Evolutionary conservation across 192 early-diverging fungal genomes (phyloP).

Genomic region (Backusella psychrophila): DNA sequence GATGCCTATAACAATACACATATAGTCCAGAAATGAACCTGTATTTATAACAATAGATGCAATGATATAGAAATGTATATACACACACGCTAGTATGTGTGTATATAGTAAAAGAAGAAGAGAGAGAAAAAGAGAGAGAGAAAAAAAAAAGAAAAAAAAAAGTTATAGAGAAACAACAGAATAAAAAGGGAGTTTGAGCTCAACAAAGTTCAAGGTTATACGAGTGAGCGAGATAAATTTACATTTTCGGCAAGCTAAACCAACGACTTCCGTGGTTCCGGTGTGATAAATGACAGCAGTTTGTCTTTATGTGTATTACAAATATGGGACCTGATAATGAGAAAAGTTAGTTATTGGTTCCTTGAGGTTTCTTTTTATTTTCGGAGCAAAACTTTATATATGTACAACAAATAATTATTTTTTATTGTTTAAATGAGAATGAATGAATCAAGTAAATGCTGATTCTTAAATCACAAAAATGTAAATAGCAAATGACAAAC

Average conservation of each 20-base stretch:
- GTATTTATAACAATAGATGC: background rate
- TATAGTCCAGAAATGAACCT: background rate
- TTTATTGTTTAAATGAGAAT: background rate
- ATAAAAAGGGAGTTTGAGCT: background rate
- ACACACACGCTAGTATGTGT: background rate
- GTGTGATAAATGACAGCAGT: background rate
- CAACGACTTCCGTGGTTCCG: constrained; percentile 5
- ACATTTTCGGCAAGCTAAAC: constrained; percentile 6
- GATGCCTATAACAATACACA: constrained; percentile 4
- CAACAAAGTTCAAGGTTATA: constrained; percentile 1
- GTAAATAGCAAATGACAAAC: background rate
- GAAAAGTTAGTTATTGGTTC: background rate
- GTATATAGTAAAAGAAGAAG: background rate
- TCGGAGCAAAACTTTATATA: background rate
- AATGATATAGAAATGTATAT: background rate
- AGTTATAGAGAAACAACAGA: background rate
- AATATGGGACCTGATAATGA: background rate
- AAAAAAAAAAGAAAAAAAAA: background rate
- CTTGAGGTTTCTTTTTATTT: background rate
- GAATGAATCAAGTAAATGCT: background rate
- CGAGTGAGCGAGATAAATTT: background rate
- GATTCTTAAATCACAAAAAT: background rate
- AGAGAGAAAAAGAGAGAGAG: background rate
- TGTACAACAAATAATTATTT: background rate
- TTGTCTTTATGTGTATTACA: background rate